Percentiles rank a stretch among this genome's conserved stretches.
These are phyloP conservation scores for Zasmidium angulare DNA, from an alignment of 2,329 filamentous ascomycete genomes.

Conservation along the genomic window DNA sequence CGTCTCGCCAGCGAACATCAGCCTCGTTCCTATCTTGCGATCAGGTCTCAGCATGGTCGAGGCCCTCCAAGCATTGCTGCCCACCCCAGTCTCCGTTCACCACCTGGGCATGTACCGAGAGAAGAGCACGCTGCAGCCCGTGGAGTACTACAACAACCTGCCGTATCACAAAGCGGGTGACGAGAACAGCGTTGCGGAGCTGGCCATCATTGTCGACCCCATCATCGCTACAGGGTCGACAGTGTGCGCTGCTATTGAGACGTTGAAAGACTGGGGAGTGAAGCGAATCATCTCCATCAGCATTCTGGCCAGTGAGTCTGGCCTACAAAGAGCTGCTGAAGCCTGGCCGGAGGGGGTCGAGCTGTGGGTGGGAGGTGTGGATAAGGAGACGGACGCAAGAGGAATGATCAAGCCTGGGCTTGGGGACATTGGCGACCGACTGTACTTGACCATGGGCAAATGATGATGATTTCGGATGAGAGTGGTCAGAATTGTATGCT, in stretches of 20 bases:
- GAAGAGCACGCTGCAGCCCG: constrained; percentile 78
- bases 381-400: constrained; percentile 68
- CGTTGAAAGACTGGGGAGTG: constrained; percentile 88
- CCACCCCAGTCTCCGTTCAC: constrained; percentile 70
- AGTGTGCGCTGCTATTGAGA: constrained; percentile 84
- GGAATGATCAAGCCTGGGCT: constrained; percentile 91
- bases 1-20: constrained; percentile 66
- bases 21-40: constrained; percentile 86
- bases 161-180: constrained; percentile 63
- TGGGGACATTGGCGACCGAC: constrained; percentile 84
- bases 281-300: constrained; percentile 73
- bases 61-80: constrained; percentile 79
- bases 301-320: constrained; percentile 70
- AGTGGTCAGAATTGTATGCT: no score
- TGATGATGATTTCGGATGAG: no score
- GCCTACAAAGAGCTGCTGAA: constrained; percentile 68
- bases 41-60: constrained; percentile 91
- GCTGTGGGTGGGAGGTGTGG: constrained; percentile 80
- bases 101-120: constrained; percentile 95
- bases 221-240: constrained; percentile 93
- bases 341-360: constrained; percentile 78
- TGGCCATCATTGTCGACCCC: constrained; percentile 86
- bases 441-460: constrained; percentile 88
- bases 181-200: constrained; percentile 49
- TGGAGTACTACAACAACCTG: constrained; percentile 98